These are phyloP conservation scores for Globisporangium iwayamae DNA, from an alignment of 352 stramenopile species.

Conservation along the genomic window DNA sequence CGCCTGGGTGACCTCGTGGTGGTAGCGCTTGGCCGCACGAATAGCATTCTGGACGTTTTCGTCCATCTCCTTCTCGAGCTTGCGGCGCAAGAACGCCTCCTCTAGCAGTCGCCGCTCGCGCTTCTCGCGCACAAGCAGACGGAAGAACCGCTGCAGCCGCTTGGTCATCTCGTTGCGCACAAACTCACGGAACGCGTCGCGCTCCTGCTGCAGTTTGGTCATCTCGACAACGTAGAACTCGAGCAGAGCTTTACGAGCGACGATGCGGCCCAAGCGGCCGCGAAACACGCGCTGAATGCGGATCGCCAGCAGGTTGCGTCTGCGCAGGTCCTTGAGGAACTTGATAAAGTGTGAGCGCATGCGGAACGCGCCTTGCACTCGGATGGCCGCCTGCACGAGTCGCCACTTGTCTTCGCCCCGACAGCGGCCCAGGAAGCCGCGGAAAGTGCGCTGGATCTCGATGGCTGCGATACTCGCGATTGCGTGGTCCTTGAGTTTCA, in stretches of 20 bases:
- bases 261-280: conserved; percentile 45
- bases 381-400: conserved; percentile 46
- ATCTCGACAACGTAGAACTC: conserved; percentile 56
- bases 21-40: conserved; percentile 29
- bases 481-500: conserved; percentile 31
- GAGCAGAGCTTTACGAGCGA: conserved; percentile 32
- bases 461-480: conserved; percentile 49
- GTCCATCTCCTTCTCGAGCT: conserved; percentile 46
- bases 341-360: conserved; percentile 56
- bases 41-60: conserved; percentile 29
- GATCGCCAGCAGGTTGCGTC: conserved; percentile 43
- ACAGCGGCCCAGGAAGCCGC: conserved; percentile 38
- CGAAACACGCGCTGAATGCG: conserved; percentile 59
- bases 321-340: conserved; percentile 37
- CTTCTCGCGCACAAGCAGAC: conserved; percentile 24
- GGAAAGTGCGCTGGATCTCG: conserved; percentile 61
- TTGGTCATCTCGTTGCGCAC: conserved; percentile 38
- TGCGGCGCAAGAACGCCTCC: conserved; percentile 24
- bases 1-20: conserved; percentile 38
- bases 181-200: conserved; percentile 37
- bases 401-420: conserved; percentile 29
- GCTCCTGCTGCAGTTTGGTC: conserved; percentile 45
- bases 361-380: conserved; percentile 62
- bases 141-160: conserved; percentile 46
- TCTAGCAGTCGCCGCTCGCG: conserved; percentile 15